Conservation (phyloP, 352 stramenopile genomes). For the Pythium rhizo-oryzae region DNA sequence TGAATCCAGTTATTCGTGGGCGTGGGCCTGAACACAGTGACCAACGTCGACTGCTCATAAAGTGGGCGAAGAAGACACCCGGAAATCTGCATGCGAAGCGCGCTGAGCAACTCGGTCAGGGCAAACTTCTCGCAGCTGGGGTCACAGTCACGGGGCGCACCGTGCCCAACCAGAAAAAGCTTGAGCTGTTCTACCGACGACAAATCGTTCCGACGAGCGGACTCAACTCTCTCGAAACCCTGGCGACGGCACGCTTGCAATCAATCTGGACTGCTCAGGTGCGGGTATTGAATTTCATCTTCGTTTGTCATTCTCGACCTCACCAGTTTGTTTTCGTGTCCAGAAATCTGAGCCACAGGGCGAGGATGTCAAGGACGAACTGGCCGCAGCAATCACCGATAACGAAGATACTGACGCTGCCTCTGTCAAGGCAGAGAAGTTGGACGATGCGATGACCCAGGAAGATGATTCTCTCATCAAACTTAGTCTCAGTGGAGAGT, state of each 20-base stretch:
- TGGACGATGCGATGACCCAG: conserved; percentile 21
- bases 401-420: conserved; percentile 25
- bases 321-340: not conserved
- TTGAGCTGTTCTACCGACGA: conserved; percentile 68
- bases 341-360: conserved; percentile 18
- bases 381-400: conserved; percentile 15
- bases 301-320: not conserved
- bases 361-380: conserved; percentile 21
- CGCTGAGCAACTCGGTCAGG: conserved; percentile 26
- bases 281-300: not conserved
- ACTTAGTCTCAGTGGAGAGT: conserved; percentile 75
- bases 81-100: conserved; percentile 26
- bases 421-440: conserved; percentile 21
- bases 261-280: conserved; percentile 24
- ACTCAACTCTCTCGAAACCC: conserved; percentile 25
- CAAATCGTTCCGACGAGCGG: conserved; percentile 31
- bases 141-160: conserved; percentile 48
- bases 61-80: conserved; percentile 55
- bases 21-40: conserved; percentile 57
- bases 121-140: conserved; percentile 56
- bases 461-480: conserved; percentile 71
- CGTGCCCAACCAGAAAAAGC: conserved; percentile 53
- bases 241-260: conserved; percentile 21
- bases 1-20: conserved; percentile 54
- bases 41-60: conserved; percentile 64